Conservation (phyloP, 495 filamentous ascomycete species). For the Xylaria sp. region DNA sequence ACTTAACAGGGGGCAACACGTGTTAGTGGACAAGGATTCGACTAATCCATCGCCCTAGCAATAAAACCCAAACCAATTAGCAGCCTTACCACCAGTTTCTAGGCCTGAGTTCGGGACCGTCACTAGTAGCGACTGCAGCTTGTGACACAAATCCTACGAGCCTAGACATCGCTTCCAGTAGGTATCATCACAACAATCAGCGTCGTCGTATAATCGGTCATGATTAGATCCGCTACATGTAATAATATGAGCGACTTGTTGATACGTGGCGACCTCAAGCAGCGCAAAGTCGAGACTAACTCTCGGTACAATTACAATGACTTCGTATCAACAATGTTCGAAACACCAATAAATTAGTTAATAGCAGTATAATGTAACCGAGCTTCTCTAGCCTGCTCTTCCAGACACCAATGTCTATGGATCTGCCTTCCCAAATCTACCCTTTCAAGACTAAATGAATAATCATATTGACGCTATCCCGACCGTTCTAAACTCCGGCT, state of each 20-base stretch:
- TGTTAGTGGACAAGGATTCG: background rate
- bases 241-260: background rate
- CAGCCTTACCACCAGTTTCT: background rate
- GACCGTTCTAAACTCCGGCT: slow-evolving; percentile 1
- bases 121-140: background rate
- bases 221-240: background rate
- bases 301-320: background rate
- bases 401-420: background rate
- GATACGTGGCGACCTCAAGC: background rate
- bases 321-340: background rate
- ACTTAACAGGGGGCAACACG: background rate
- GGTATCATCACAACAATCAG: background rate
- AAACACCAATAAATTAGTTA: background rate
- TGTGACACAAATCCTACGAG: slow-evolving; percentile 17
- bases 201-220: no score
- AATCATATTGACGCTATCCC: background rate
- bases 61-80: background rate
- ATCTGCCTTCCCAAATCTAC: background rate
- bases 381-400: background rate
- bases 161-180: background rate
- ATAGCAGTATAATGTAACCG: background rate
- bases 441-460: background rate
- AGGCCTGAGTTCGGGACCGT: slow-evolving; percentile 11
- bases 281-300: background rate
- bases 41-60: background rate